Percentiles rank a stretch among this genome's conserved stretches.
These are phyloP conservation scores for Exophiala mesophila DNA, from an alignment of 2,329 filamentous ascomycete species.

Conservation along the genomic window DNA sequence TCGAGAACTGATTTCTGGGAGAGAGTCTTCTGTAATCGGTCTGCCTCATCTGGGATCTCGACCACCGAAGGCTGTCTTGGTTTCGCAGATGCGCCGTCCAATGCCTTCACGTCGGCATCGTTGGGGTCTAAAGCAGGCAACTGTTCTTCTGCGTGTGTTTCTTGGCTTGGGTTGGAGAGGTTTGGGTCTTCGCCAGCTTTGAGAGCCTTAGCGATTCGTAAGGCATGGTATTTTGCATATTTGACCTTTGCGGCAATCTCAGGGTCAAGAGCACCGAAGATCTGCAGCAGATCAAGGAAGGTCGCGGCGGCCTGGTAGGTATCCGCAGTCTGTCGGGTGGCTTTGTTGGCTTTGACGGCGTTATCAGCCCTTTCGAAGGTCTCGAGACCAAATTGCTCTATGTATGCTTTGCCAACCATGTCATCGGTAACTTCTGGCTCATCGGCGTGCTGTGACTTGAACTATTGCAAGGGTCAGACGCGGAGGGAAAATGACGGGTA, in stretches of 20 bases:
- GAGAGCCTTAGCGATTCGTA: conserved; percentile 84
- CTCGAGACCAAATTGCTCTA: conserved; percentile 89
- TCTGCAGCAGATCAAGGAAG: conserved; percentile 80
- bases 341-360: conserved; percentile 74
- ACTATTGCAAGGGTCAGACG: conserved; percentile 42
- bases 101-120: conserved; percentile 60
- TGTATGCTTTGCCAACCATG: conserved; percentile 78
- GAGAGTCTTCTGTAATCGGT: conserved; percentile 41
- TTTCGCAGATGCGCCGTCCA: conserved; percentile 46
- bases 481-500: too few species aligned
- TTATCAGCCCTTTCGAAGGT: conserved; percentile 81
- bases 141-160: conserved; percentile 44
- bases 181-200: conserved; percentile 92
- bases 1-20: conserved; percentile 47
- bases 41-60: conserved; percentile 54
- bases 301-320: conserved; percentile 90
- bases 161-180: conserved; percentile 70
- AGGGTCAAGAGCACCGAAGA: conserved; percentile 72
- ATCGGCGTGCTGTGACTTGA: conserved; percentile 65
- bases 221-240: conserved; percentile 92
- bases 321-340: conserved; percentile 84
- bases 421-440: conserved; percentile 87
- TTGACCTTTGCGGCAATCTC: conserved; percentile 85
- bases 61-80: conserved; percentile 53
- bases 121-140: conserved; percentile 53